Evolutionary conservation across 2,329 filamentous ascomycete species (phyloP).

Genomic region (Colletotrichum aenigma): DNA sequence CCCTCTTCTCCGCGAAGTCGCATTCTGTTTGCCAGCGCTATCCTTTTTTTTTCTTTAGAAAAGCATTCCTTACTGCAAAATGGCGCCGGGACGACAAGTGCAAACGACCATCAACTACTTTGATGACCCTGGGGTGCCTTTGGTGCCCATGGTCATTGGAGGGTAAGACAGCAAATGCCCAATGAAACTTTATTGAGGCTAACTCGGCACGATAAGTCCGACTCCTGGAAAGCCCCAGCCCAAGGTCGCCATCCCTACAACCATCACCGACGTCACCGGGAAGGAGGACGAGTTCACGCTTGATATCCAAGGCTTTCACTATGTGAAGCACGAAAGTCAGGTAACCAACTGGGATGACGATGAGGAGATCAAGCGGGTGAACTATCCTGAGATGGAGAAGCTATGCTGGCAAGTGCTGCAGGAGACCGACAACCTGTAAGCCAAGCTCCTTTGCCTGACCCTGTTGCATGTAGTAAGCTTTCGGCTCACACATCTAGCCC

Average conservation of each 20-base stretch:
- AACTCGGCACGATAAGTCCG: not conserved
- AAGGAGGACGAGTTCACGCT: slow-evolving; percentile 69
- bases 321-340: slow-evolving; percentile 51
- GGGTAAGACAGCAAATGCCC: not conserved
- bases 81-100: slow-evolving; percentile 3
- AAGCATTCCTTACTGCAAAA: not conserved
- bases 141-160: slow-evolving; percentile 18
- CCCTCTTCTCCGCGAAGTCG: not conserved
- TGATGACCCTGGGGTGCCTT: slow-evolving; percentile 14
- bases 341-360: slow-evolving; percentile 63
- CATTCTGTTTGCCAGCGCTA: not conserved
- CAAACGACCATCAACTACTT: slow-evolving; percentile 16
- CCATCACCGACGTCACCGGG: slow-evolving; percentile 59
- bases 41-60: not conserved
- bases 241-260: slow-evolving; percentile 59
- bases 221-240: slow-evolving; percentile 38
- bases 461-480: not conserved
- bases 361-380: slow-evolving; percentile 52
- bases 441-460: not conserved
- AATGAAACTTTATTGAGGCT: not conserved
- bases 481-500: not conserved
- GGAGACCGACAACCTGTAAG: slow-evolving; percentile 7
- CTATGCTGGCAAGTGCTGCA: slow-evolving; percentile 18
- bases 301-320: slow-evolving; percentile 60
- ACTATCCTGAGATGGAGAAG: slow-evolving; percentile 22